Evolutionary conservation across 2,329 filamentous ascomycete genomes (phyloP), one percentile per base, ranked within the genome.

Genomic region (Didymella segeticola): DNA sequence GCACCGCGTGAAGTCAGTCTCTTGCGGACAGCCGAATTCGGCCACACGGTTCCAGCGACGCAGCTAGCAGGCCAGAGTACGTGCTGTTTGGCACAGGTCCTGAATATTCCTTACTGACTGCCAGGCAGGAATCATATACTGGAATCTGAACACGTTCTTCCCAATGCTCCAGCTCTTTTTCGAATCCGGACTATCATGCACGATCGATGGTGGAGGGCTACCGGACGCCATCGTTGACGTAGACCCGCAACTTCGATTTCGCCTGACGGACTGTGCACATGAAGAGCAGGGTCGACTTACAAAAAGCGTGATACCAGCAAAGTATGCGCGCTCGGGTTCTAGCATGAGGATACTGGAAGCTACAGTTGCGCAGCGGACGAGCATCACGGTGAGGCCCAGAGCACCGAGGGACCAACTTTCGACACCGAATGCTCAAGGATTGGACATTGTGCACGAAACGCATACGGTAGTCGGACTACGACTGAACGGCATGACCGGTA

Each of bases 101-200:
- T 12, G 2, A 22, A 6, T 6, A 20, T 12, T 25, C 2, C 1
- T 23, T 12, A 47, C 43, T 58, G 19, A 59, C 43, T 10, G 23
- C 10, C 10, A 7, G 5, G 2, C 33, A 71, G 67, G 50, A 19
- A 69, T 70, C 29, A 30, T 63, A 6, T 57, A 65, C 37, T 72
- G 66, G 67, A 61, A 53, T 6, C 41, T 70, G 54, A 67, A 68
- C 29, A 69, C 63, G 0, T 69, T 71, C 60, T 69, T 69, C 43
- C 61, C 68, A 1, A 58, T 59, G n/a, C 36, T 72, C 0, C 69
- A 71, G 46, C 51, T 71, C 15, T 71, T 69, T 51, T 70, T 70
- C 43, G 63, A 62, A 31, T 72, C 68, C 14, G 66, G 67, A 4
- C 57, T 56, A 8, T 68, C 67, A 0, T 68, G 62, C 48, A 66